Evolutionary conservation across 169 alveolate genomes (phyloP).

Genomic region (Cyclospora cayetanensis): DNA sequence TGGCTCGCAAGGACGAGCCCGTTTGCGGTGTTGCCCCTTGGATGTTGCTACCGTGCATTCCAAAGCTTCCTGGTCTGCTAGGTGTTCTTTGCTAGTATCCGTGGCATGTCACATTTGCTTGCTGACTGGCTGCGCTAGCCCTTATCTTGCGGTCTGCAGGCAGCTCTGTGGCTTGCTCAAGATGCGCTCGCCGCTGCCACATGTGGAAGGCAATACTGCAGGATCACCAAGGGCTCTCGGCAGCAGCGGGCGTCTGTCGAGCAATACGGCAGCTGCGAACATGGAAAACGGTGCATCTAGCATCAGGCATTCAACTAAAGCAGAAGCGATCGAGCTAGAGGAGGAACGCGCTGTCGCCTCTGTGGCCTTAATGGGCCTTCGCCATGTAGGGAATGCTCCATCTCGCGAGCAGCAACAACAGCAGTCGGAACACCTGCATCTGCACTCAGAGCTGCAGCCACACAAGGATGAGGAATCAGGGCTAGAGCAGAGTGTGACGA

Average conservation of each 20-base stretch:
- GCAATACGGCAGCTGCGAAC: background rate
- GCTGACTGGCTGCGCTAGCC: background rate
- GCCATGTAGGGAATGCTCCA: background rate
- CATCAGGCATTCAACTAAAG: background rate
- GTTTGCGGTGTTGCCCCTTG: too few species aligned
- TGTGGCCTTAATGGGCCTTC: background rate
- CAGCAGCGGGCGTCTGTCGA: background rate
- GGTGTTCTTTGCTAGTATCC: too few species aligned
- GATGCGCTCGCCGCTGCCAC: background rate
- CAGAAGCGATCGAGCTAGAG: background rate
- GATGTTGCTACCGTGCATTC: too few species aligned
- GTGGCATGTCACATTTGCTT: too few species aligned
- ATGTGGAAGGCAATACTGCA: background rate
- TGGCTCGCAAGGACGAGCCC: too few species aligned
- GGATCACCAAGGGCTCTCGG: background rate
- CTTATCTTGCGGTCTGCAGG: background rate
- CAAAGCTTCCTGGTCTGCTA: too few species aligned
- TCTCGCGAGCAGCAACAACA: background rate
- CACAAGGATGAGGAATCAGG: background rate
- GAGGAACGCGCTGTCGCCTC: constrained; percentile 16
- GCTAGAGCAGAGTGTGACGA: background rate
- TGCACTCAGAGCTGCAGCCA: background rate
- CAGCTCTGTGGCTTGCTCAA: background rate
- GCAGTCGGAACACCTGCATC: background rate
- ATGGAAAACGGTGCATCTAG: background rate